Percentiles rank a stretch among this genome's conserved stretches.
phyloP scores from a whole-genome alignment of 2,329 filamentous ascomycete species.

The Sporothrix phasma region DNA sequence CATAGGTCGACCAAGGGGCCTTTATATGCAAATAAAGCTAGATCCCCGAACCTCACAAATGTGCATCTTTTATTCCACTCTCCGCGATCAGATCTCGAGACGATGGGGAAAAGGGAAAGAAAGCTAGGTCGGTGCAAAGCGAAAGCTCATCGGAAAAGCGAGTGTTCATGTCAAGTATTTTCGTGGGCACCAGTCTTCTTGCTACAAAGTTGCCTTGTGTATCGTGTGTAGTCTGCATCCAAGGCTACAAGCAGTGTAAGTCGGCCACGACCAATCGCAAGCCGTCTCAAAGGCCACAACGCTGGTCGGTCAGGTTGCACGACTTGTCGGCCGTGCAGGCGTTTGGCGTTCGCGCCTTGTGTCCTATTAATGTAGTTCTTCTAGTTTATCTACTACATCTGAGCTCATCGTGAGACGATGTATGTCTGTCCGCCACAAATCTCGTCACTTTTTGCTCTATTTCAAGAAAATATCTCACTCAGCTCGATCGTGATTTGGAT shows the following conservation, averaged over 20 bases:
- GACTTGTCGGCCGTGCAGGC: background rate
- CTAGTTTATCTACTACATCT: background rate
- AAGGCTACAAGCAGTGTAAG: slow-evolving; percentile 1
- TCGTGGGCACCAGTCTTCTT: no score
- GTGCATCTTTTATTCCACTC: background rate
- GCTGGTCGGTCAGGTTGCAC: background rate
- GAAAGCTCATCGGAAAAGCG: no score
- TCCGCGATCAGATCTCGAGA: background rate
- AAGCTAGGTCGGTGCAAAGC: no score
- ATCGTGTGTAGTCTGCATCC: background rate
- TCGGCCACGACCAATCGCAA: background rate
- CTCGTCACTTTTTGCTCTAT: no score
- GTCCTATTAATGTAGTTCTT: no score
- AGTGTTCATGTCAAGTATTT: no score
- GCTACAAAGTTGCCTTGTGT: background rate
- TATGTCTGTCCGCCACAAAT: no score
- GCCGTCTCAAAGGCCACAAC: no score
- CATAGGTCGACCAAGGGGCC: background rate
- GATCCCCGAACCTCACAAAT: background rate
- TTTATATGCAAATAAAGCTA: background rate
- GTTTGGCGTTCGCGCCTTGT: background rate
- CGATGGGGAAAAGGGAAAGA: background rate
- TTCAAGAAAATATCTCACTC: no score
- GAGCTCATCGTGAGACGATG: no score
- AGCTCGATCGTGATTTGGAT: background rate